Base-by-base conservation (phyloP, 805 yeast genomes). In the Novakomyces olei region DNA sequence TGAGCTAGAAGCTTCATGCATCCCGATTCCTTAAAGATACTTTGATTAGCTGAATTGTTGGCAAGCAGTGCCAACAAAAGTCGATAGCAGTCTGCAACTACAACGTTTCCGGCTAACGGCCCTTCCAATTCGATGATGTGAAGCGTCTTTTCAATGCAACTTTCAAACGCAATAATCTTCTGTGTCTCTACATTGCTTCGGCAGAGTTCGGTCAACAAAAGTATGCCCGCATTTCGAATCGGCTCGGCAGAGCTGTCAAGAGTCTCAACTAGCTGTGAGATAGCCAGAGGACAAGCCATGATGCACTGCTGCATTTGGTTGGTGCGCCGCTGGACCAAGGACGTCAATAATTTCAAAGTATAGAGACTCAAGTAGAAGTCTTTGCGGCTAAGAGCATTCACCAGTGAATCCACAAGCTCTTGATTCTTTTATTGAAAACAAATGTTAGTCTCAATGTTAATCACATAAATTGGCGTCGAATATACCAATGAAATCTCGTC, bases 401-500 rank as follows among this genome's bases (percentile, higher is more conserved):
- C 48, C 16, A 63, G 45, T 14, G 63, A 56, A 12, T 63, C 47
- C 9, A 66, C 56, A 29, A 64, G 63, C 7, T 58, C 60, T 22
- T 36, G 27, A 7, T 60, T 54, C 53, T n/a, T n/a, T n/a, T n/a
- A n/a, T n/a, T n/a, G n/a, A n/a, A n/a, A n/a, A n/a, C n/a, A n/a
- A n/a, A n/a, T n/a, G n/a, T n/a, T n/a, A n/a, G n/a, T n/a, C n/a
- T n/a, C n/a, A n/a, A n/a, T n/a, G n/a, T n/a, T n/a, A n/a, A n/a
- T n/a, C n/a, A n/a, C n/a, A n/a, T n/a, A n/a, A n/a, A n/a, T n/a
- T n/a, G n/a, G n/a, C n/a, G n/a, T n/a, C n/a, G n/a, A n/a, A n/a
- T n/a, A n/a, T n/a, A n/a, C n/a, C n/a, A 77, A 83, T 1, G 83
- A 75, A 43, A 88, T 58, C 45, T 80, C 95, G 52, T 88, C 98